These are phyloP conservation scores for Pseudoturritis turrita DNA, from an alignment of 345 rosid species.

Conservation along the genomic window DNA sequence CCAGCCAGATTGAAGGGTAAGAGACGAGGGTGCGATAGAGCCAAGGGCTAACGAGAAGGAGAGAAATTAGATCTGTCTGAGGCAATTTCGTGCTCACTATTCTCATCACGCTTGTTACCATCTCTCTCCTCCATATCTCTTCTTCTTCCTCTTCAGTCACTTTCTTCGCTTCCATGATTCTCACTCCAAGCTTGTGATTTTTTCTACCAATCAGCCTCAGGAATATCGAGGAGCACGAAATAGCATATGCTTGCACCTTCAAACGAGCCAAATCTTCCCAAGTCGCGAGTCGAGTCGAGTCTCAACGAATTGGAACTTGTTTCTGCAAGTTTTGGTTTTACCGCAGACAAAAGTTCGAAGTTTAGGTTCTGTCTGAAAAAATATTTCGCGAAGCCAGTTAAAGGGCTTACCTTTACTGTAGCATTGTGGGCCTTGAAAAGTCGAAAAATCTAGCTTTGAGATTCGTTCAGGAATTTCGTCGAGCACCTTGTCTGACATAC, in stretches of 20 bases:
- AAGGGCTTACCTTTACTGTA: conserved; percentile 20
- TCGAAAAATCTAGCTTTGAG: not conserved
- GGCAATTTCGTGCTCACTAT: conserved; percentile 61
- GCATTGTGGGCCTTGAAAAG: conserved; percentile 10
- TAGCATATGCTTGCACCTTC: not conserved
- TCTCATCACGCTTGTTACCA: conserved; percentile 62
- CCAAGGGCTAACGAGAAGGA: conserved; percentile 71
- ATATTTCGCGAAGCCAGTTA: not conserved
- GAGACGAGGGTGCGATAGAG: conserved; percentile 59
- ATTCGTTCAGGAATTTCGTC: conserved; percentile 22
- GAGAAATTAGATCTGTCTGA: conserved; percentile 63
- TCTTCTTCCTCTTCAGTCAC: conserved; percentile 31
- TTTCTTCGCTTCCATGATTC: conserved; percentile 30
- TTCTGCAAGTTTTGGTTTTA: not conserved
- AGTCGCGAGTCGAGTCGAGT: not conserved
- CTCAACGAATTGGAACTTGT: not conserved
- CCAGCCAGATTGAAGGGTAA: conserved; percentile 67
- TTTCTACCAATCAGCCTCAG: not conserved
- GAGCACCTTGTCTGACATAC: conserved; percentile 14
- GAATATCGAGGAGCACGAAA: not conserved
- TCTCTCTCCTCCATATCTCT: conserved; percentile 64
- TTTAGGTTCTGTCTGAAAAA: conserved; percentile 15
- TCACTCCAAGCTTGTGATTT: not conserved
- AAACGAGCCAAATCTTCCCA: not conserved
- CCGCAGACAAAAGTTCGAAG: conserved; percentile 3